Evolutionary conservation across 768 basidiomycete species (phyloP), one percentile per base, ranked within the genome.

Genomic region (Lactarius akahatsu): DNA sequence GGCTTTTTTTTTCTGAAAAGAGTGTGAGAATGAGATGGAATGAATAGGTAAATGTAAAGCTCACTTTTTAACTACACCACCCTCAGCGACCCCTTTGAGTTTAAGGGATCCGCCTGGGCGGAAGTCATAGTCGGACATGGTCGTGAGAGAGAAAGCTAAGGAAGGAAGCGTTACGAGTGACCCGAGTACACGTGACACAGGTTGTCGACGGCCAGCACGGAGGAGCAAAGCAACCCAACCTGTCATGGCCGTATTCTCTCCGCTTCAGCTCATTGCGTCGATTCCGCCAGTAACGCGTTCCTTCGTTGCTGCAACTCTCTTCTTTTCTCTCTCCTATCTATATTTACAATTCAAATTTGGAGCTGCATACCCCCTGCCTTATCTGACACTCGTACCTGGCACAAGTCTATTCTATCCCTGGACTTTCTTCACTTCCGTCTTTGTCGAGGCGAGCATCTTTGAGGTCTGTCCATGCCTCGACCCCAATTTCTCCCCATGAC

Each of bases 61-160:
- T 69, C 70, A 92, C 93, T 94, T 94, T 77, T 94, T 94, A 56
- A 87, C 86, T 64, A 90, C 82, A 3, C 91, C 90, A 64, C 90
- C 92, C 70, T 91, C 92, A 32, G 81, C 80, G 40, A 89, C 88
- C 41, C 90, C 86, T 79, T 94, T 96, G 73, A 96, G 83, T 77
- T 94, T 96, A 75, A 96, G 89, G 71, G 91, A 87, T 74, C 94
- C 93, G 57, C 92, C 90, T 63, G 91, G 88, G 75, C 87, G 87
- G 77, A 90, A 81, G 79, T 90, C 86, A 77, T 96, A 95, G 77
- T 91, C 91, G 64, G 89, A 87, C 90, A 93, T 93, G 78, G 71
- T 16, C 47, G 70, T 63, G 38, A 40, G 45, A 36, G 54, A 34
- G 5, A 10, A 20, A 61, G 26, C 1, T 4, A 4, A 10, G 28